Evolutionary conservation across 129 eudicot species (phyloP).

Genomic region (Logfia minima): DNA sequence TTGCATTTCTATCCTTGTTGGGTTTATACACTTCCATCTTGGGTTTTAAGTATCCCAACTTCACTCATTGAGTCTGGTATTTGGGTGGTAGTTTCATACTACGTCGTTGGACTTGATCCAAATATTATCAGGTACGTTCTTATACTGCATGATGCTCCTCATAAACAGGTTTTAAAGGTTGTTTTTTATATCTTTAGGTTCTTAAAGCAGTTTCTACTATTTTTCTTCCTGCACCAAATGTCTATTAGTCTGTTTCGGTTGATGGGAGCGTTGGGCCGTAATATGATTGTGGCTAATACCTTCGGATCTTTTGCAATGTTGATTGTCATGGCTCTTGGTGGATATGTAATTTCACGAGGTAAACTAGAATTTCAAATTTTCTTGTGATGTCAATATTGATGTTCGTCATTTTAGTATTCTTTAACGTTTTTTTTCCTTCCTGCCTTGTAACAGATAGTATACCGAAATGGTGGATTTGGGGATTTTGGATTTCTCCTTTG

Average conservation of each 20-base stretch:
- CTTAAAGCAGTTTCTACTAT: slow-evolving; percentile 70
- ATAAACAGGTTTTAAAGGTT: neutral
- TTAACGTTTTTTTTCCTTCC: slow-evolving; percentile 12
- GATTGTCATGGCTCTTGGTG: slow-evolving; percentile 98
- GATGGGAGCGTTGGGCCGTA: slow-evolving; percentile 97
- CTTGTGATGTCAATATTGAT: neutral
- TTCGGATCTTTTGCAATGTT: slow-evolving; percentile 98
- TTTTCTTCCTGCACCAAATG: slow-evolving; percentile 90
- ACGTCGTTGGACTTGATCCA: slow-evolving; percentile 90
- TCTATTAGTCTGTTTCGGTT: slow-evolving; percentile 85
- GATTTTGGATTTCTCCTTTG: slow-evolving; percentile 94
- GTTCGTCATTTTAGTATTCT: neutral
- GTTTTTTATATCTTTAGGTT: slow-evolving; percentile 52
- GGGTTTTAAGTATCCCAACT: slow-evolving; percentile 90
- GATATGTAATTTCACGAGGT: slow-evolving; percentile 94
- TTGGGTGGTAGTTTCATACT: slow-evolving; percentile 92
- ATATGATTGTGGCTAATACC: slow-evolving; percentile 96
- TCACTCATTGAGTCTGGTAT: slow-evolving; percentile 90
- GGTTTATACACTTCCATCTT: slow-evolving; percentile 92
- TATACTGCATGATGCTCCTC: neutral
- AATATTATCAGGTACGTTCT: slow-evolving; percentile 63
- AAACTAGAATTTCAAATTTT: neutral
- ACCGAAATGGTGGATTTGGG: slow-evolving; percentile 98
- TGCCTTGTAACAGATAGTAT: slow-evolving; percentile 68
- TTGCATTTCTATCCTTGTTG: slow-evolving; percentile 93